These are phyloP conservation scores for Torulaspora quercuum DNA, from an alignment of 805 yeast genomes.

Conservation along the genomic window DNA sequence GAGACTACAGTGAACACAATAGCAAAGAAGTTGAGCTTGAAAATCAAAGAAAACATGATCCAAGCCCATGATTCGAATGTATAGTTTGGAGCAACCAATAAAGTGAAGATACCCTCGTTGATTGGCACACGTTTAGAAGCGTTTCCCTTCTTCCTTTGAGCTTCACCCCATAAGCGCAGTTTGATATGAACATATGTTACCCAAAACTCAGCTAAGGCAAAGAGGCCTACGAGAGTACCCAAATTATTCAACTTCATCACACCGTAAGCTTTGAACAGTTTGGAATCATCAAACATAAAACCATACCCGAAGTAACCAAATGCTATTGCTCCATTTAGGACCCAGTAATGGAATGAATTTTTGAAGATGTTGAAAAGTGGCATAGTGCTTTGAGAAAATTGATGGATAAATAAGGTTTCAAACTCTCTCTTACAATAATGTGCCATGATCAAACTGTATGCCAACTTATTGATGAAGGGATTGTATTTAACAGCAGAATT, in stretches of 20 bases:
- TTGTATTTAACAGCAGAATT: slow-evolving; percentile 15
- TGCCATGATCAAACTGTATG: slow-evolving; percentile 49
- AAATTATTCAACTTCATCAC: slow-evolving; percentile 21
- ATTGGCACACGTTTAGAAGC: slow-evolving; percentile 43
- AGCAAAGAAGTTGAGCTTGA: slow-evolving; percentile 71
- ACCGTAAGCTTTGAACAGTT: slow-evolving; percentile 19
- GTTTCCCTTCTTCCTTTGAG: slow-evolving; percentile 36
- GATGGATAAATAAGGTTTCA: slow-evolving; percentile 82
- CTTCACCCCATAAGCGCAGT: slow-evolving; percentile 50
- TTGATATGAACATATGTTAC: slow-evolving; percentile 70
- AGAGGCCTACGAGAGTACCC: slow-evolving; percentile 40
- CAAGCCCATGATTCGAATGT: slow-evolving; percentile 81
- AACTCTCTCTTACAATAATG: slow-evolving; percentile 87
- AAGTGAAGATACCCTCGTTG: slow-evolving; percentile 75
- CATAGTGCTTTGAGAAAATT: slow-evolving; percentile 88
- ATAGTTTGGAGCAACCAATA: slow-evolving; percentile 90
- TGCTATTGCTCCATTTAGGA: slow-evolving; percentile 67
- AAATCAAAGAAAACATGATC: slow-evolving; percentile 62
- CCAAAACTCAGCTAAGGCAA: slow-evolving; percentile 62
- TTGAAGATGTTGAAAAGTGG: slow-evolving; percentile 83
- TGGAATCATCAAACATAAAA: slow-evolving; percentile 22
- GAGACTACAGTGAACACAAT: slow-evolving; percentile 69
- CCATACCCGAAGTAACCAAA: slow-evolving; percentile 53
- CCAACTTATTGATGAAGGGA: slow-evolving; percentile 31
- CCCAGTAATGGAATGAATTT: slow-evolving; percentile 90